Conservation (phyloP, 2,329 filamentous ascomycete genomes). For the Colletotrichum sp. region DNA sequence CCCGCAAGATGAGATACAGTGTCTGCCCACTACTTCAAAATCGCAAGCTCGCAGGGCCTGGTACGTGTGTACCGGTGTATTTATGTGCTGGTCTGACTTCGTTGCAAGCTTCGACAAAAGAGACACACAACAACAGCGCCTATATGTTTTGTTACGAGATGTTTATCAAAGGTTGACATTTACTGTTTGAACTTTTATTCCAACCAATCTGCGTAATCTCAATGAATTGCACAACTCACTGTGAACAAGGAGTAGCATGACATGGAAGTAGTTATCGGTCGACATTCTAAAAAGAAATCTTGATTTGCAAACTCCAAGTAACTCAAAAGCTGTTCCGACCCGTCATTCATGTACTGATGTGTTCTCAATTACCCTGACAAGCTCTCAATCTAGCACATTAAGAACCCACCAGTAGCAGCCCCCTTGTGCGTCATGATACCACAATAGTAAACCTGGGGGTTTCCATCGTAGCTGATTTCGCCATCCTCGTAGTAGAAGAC, state of each 20-base stretch:
- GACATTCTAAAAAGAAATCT: not conserved
- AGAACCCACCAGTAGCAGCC: not conserved
- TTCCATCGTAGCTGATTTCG: not conserved
- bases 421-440: not conserved
- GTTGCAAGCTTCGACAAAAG: not conserved
- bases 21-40: not conserved
- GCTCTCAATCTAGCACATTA: not conserved
- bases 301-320: not conserved
- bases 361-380: accelerated
- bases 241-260: not conserved
- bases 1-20: not conserved
- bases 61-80: accelerated
- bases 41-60: too few relatives aligned
- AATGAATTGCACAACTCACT: accelerated
- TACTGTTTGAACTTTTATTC: not conserved
- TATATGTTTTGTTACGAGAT: accelerated
- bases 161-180: not conserved
- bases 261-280: not conserved
- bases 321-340: accelerated
- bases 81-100: not conserved
- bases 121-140: not conserved
- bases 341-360: not conserved
- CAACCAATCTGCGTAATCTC: not conserved
- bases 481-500: not conserved
- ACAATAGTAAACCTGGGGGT: not conserved